A percentile compares a stretch with the other conserved stretches of the same genome.
phyloP scores from a whole-genome alignment of 768 basidiomycete species.

The Pseudohyphozyma bogoriensis region DNA sequence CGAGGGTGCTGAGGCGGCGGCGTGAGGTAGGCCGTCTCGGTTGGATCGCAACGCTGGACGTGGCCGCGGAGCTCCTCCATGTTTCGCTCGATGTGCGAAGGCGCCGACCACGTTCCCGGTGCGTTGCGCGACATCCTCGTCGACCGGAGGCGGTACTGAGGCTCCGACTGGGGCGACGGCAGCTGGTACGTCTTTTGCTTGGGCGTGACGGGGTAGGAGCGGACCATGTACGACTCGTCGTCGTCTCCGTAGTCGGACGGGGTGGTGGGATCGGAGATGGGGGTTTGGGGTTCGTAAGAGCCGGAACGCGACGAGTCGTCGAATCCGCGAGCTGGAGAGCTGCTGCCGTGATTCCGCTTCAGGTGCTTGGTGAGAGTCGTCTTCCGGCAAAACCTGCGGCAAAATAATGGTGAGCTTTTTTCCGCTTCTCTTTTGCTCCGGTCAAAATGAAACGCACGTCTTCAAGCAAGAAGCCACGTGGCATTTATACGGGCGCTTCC shows the following conservation, averaged over 20 bases:
- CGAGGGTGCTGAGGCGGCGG: constrained; percentile 12
- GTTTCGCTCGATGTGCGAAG: background rate
- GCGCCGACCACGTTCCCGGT: background rate
- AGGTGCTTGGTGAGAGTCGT: constrained; percentile 40
- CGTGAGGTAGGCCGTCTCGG: constrained; percentile 4
- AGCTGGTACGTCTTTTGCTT: background rate
- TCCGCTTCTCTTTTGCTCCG: background rate
- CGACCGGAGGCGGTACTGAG: no score
- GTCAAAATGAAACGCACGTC: constrained; percentile 26
- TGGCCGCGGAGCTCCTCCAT: background rate
- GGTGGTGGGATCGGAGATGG: background rate
- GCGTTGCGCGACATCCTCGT: no score
- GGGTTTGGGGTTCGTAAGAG: background rate
- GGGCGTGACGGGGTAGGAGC: background rate
- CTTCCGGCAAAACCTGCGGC: constrained; percentile 37
- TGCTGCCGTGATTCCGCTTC: constrained; percentile 34
- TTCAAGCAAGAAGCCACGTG: constrained; percentile 31
- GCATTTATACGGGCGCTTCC: constrained; percentile 39
- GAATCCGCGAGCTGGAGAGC: background rate
- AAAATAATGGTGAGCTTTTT: background rate
- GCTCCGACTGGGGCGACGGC: background rate
- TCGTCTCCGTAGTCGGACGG: background rate
- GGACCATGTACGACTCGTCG: background rate
- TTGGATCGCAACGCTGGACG: background rate
- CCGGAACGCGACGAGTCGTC: background rate